These are phyloP conservation scores for Brettanomyces nanus DNA, from an alignment of 805 yeast species.

Conservation along the genomic window DNA sequence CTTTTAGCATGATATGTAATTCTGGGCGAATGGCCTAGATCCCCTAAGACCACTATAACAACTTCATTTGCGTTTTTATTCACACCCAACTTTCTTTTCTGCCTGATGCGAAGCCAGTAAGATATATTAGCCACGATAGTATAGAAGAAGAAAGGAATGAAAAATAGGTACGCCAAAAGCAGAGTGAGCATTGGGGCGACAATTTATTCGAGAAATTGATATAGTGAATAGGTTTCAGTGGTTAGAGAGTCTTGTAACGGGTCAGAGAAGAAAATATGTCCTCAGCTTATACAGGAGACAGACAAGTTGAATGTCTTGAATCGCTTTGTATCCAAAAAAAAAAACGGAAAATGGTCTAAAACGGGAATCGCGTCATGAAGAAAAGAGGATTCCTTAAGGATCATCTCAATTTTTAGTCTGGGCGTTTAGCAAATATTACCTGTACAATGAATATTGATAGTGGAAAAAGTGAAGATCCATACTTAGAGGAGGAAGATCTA, in stretches of 20 bases:
- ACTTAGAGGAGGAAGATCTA: not conserved
- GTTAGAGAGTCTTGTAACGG: too few species aligned
- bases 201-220: too few species aligned
- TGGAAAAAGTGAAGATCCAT: not conserved
- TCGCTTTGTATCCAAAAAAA: too few species aligned
- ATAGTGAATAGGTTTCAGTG: too few species aligned
- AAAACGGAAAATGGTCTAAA: too few species aligned
- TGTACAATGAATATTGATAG: not conserved
- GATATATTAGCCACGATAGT: not conserved
- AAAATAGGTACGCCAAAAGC: not conserved
- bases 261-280: too few species aligned
- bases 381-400: too few species aligned
- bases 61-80: slow-evolving; percentile 38
- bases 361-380: too few species aligned
- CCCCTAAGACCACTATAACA: slow-evolving; percentile 81
- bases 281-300: too few species aligned
- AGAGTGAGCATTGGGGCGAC: not conserved
- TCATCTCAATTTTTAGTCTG: too few species aligned
- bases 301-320: too few species aligned
- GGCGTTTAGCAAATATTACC: too few species aligned
- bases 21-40: slow-evolving; percentile 90
- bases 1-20: slow-evolving; percentile 86
- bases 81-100: not conserved
- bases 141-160: slow-evolving; percentile 1
- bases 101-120: not conserved